These are phyloP conservation scores for Fusarium denticulatum DNA, from an alignment of 2,329 filamentous ascomycete species.

Conservation along the genomic window DNA sequence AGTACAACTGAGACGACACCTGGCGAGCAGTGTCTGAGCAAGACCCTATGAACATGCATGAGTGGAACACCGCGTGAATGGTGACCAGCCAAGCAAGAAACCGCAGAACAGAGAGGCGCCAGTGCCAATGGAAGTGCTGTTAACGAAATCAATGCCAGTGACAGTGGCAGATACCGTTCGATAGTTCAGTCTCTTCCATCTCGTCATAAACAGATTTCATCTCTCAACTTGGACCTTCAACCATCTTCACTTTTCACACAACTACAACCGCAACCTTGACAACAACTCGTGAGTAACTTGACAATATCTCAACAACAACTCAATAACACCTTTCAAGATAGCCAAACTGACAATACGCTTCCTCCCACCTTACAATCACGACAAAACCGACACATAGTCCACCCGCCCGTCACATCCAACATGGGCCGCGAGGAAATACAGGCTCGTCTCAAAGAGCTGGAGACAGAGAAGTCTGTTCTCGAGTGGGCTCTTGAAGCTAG, in stretches of 20 bases:
- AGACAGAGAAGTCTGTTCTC: background rate
- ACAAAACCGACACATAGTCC: background rate
- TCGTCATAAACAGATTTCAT: background rate
- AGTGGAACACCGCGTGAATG: background rate
- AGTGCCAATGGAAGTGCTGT: background rate
- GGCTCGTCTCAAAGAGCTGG: background rate
- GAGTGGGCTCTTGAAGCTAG: background rate
- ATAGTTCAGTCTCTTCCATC: background rate
- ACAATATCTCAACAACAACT: background rate
- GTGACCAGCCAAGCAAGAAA: background rate
- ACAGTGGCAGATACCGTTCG: background rate
- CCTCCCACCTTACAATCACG: too few relatives aligned
- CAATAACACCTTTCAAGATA: accelerated
- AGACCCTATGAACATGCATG: background rate
- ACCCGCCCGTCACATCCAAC: background rate
- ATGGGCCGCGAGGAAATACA: background rate
- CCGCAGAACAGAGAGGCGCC: background rate
- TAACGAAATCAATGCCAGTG: accelerated
- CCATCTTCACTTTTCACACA: background rate
- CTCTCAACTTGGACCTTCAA: background rate
- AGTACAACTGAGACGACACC: background rate
- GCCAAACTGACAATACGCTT: background rate
- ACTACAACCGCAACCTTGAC: background rate
- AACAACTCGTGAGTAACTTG: background rate
- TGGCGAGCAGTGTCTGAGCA: background rate